phyloP scores from a whole-genome alignment of 495 filamentous ascomycete species.

The Penicillium herquei region DNA sequence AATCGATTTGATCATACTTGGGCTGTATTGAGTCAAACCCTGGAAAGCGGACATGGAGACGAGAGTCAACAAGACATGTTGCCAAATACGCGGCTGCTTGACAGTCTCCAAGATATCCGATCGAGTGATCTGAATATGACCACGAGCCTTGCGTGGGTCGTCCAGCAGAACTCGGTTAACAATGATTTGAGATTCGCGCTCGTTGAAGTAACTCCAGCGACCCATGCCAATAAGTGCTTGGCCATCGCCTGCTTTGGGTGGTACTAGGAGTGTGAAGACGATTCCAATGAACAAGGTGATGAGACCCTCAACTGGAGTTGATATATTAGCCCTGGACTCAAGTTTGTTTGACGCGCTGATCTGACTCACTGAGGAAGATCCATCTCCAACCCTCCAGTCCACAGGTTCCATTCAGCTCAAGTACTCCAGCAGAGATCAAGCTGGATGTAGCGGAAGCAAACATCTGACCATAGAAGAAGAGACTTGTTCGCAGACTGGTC shows the following conservation, averaged over 20 bases:
- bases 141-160: constrained; percentile 41
- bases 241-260: constrained; percentile 38
- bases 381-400: constrained; percentile 60
- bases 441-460: constrained; percentile 52
- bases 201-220: constrained; percentile 42
- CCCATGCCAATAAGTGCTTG: constrained; percentile 43
- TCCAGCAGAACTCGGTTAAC: constrained; percentile 40
- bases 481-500: constrained; percentile 50
- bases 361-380: constrained; percentile 52
- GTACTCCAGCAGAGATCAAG: constrained; percentile 51
- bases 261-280: constrained; percentile 50
- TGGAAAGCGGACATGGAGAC: constrained; percentile 48
- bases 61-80: constrained; percentile 39
- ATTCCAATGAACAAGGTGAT: constrained; percentile 53
- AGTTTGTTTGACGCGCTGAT: no score
- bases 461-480: constrained; percentile 56
- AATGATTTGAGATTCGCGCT: constrained; percentile 44
- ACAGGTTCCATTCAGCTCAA: constrained; percentile 47
- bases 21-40: constrained; percentile 40
- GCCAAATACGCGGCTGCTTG: constrained; percentile 39
- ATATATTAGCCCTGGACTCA: not conserved
- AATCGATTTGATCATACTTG: constrained; percentile 38
- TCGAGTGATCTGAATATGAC: constrained; percentile 40
- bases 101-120: constrained; percentile 42
- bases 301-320: constrained; percentile 45